Base-by-base conservation (phyloP, 192 early-diverging fungal genomes). In the Phlyctochytrium planicorne region DNA sequence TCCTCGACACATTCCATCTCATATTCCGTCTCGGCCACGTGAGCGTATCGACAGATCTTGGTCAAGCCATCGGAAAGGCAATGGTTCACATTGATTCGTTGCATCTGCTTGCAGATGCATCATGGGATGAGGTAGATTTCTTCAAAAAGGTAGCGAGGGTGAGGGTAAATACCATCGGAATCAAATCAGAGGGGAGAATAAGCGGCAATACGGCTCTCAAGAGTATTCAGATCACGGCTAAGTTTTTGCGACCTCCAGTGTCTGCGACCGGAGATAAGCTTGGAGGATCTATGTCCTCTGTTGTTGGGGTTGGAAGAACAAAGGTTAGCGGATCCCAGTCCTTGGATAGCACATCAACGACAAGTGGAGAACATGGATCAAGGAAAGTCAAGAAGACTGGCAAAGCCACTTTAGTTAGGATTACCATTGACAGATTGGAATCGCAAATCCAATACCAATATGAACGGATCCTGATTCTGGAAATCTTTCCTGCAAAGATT, bases 371-470 rank as follows among this genome's bases (percentile, higher is more conserved):
- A n/a, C n/a, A n/a, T n/a, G n/a, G n/a, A n/a, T n/a, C n/a, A n/a
- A n/a, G n/a, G n/a, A n/a, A n/a, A n/a, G n/a, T n/a, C n/a, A 6
- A 47, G 65, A 74, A 29, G n/a, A 67, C 24, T 34, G 27, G 35
- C 66, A 14, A 60, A 6, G 68, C 30, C 0, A 71, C 52, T n/a
- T 59, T 36, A 30, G 66, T 29, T 27, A 57, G 10, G 25, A 63
- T 87, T n/a, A 74, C 70, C 47, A 75, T 85, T 3, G 76, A 88
- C 25, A 59, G 69, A 34, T 60, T 87, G 31, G 76, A 78, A 47
- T 82, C 87, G 0, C 82, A 82, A 52, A 73, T 91, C 17, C 80
- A 87, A n/a, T 91, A 89, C 40, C 90, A 92, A 62, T 90, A 90
- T 75, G 89, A 93, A 70, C 81, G 84, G 34, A 85, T 93, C 25